These are phyloP conservation scores for Ascochyta fabae DNA, from an alignment of 2,329 filamentous ascomycete species.

Conservation along the genomic window DNA sequence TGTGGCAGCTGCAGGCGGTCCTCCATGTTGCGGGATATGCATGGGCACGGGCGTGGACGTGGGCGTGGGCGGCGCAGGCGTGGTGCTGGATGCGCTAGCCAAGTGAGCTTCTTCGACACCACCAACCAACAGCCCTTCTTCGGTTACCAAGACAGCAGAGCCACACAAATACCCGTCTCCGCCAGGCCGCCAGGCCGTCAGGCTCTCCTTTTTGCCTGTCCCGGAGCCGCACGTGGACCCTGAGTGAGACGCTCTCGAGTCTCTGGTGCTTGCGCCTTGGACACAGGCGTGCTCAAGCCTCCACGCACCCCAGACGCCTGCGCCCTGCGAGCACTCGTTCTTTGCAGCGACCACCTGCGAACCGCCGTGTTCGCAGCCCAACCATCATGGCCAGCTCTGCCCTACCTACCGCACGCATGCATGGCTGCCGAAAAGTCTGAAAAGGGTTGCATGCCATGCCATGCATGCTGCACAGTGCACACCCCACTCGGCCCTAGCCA, in stretches of 20 bases:
- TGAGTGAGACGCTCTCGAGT: conserved; percentile 14
- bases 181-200: conserved; percentile 5
- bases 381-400: conserved; percentile 5
- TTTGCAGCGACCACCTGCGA: conserved; percentile 26
- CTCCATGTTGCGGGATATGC: conserved; percentile 7
- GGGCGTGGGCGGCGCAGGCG: background rate
- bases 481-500: conserved; percentile 31
- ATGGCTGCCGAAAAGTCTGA: conserved; percentile 29
- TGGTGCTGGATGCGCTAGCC: background rate
- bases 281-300: conserved; percentile 1
- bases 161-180: conserved; percentile 15
- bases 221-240: conserved; percentile 28
- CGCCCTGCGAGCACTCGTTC: conserved; percentile 3
- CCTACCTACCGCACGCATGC: conserved; percentile 6
- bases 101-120: conserved; percentile 12
- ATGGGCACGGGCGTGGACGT: background rate
- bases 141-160: conserved; percentile 13
- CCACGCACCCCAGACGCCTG: conserved; percentile 3
- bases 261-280: conserved; percentile 5
- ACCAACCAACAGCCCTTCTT: conserved; percentile 9
- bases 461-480: conserved; percentile 25
- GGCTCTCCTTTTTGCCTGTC: conserved; percentile 18
- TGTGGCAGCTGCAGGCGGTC: conserved; percentile 17
- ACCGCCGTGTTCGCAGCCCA: conserved; percentile 29
- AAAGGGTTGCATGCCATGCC: conserved; percentile 31